These are phyloP conservation scores for Termitomyces sp. DNA, from an alignment of 768 basidiomycete species.

Conservation along the genomic window DNA sequence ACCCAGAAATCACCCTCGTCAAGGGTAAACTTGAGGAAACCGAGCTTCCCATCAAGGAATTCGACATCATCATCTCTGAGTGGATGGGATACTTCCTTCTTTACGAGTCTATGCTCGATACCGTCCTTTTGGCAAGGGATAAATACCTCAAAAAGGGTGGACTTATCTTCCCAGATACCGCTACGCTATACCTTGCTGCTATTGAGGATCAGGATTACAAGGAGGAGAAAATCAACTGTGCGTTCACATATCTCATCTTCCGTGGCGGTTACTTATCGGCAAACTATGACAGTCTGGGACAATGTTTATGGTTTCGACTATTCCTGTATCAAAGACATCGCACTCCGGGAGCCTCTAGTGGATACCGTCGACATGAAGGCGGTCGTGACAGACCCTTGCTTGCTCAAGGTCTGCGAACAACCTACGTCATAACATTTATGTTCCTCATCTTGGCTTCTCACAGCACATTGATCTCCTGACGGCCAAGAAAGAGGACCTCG, in stretches of 20 bases:
- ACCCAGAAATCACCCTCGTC: slow-evolving; percentile 85
- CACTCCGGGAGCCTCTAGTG: slow-evolving; percentile 92
- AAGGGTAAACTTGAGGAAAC: slow-evolving; percentile 98
- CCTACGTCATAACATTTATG: background rate
- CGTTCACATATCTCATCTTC: slow-evolving; percentile 28
- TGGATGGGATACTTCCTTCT: slow-evolving; percentile 99
- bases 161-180: slow-evolving; percentile 94
- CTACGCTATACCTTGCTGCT: slow-evolving; percentile 89
- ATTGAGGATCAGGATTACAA: slow-evolving; percentile 99
- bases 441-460: slow-evolving; percentile 1
- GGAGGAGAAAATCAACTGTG: slow-evolving; percentile 99
- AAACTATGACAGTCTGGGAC: slow-evolving; percentile 84
- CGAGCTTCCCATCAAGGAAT: slow-evolving; percentile 83
- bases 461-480: slow-evolving; percentile 90
- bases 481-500: slow-evolving; percentile 92
- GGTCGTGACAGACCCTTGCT: slow-evolving; percentile 89
- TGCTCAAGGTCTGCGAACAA: slow-evolving; percentile 68
- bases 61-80: slow-evolving; percentile 99
- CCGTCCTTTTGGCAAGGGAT: slow-evolving; percentile 94
- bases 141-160: slow-evolving; percentile 92
- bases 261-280: background rate
- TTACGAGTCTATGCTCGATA: slow-evolving; percentile 99
- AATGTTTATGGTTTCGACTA: slow-evolving; percentile 99
- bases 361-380: slow-evolving; percentile 98
- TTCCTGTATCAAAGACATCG: slow-evolving; percentile 99